Conservation (phyloP, 2,329 filamentous ascomycete species). For the Uncinocarpus reesii region DNA sequence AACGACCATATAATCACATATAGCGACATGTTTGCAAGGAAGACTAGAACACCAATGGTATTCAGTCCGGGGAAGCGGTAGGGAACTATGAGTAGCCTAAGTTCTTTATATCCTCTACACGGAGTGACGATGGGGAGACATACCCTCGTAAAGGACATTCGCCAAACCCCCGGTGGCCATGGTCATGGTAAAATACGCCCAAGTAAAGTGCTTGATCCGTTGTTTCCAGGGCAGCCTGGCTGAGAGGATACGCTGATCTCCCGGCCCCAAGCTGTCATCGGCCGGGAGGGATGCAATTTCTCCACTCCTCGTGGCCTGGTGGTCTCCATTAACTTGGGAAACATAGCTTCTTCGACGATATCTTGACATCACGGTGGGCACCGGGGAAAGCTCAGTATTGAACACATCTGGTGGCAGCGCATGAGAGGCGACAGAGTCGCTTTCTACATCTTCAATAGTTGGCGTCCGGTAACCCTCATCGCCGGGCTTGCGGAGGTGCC, state of each 20-base stretch:
- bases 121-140: constrained; percentile 17
- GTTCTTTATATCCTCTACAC: constrained; percentile 27
- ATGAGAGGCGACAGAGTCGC: constrained; percentile 14
- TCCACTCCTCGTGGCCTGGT: neutral
- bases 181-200: constrained; percentile 69
- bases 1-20: constrained; percentile 54
- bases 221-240: constrained; percentile 40
- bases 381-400: constrained; percentile 1
- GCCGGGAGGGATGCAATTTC: neutral
- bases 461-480: constrained; percentile 39
- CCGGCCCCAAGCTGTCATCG: constrained; percentile 15
- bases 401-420: constrained; percentile 13
- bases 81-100: constrained; percentile 40
- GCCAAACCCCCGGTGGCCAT: constrained; percentile 53
- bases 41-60: constrained; percentile 51
- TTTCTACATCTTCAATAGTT: constrained; percentile 36
- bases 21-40: constrained; percentile 53
- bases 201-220: constrained; percentile 54
- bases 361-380: constrained; percentile 11
- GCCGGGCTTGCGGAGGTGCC: constrained; percentile 31
- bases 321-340: neutral
- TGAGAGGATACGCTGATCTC: constrained; percentile 16
- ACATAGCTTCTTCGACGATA: constrained; percentile 8
- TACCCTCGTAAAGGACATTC: constrained; percentile 50
- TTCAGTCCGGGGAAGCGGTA: constrained; percentile 48